A percentile compares a stretch with the other conserved stretches of the same genome.
phyloP scores from a whole-genome alignment of 352 stramenopile genomes.

The Phytophthora fragariaefolia region DNA sequence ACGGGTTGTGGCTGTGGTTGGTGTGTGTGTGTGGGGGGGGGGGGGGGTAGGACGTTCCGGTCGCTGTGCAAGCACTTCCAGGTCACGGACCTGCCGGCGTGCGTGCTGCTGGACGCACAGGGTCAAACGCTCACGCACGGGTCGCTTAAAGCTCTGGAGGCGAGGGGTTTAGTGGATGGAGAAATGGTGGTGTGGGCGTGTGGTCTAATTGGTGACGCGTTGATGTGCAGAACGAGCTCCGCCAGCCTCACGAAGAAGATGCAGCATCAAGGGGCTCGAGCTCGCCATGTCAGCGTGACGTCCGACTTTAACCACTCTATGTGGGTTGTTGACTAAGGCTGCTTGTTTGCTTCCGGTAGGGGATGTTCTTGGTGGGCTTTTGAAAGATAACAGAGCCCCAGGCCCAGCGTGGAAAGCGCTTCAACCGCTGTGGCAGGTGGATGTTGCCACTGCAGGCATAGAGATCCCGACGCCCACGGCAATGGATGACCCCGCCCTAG shows the following conservation, averaged over 20 bases:
- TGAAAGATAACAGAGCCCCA: conserved; percentile 8
- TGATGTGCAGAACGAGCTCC: conserved; percentile 20
- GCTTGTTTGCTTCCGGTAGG: conserved; percentile 11
- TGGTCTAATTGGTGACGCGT: not conserved
- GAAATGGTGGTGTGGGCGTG: not conserved
- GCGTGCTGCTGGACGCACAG: conserved; percentile 36
- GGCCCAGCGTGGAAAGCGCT: conserved; percentile 19
- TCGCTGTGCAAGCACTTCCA: conserved; percentile 48
- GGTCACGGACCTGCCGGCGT: conserved; percentile 48
- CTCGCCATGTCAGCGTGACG: conserved; percentile 18
- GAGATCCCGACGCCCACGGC: conserved; percentile 8
- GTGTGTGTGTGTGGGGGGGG: not conserved
- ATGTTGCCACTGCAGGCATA: not conserved
- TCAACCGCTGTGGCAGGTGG: conserved; percentile 31
- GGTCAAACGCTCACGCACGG: conserved; percentile 27
- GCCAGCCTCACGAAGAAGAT: conserved; percentile 11
- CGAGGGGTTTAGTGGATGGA: not conserved
- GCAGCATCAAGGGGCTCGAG: not conserved
- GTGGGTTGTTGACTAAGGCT: too few relatives aligned
- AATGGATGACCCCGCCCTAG: conserved; percentile 30
- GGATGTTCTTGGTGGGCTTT: conserved; percentile 30
- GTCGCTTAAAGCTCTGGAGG: conserved; percentile 21
- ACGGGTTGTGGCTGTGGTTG: too few relatives aligned
- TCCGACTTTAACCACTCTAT: not conserved
- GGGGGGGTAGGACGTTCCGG: conserved; percentile 40